Percentiles rank a stretch among this genome's conserved stretches.
Conservation (phyloP, 345 rosid genomes). For the Psidium guajava region DNA sequence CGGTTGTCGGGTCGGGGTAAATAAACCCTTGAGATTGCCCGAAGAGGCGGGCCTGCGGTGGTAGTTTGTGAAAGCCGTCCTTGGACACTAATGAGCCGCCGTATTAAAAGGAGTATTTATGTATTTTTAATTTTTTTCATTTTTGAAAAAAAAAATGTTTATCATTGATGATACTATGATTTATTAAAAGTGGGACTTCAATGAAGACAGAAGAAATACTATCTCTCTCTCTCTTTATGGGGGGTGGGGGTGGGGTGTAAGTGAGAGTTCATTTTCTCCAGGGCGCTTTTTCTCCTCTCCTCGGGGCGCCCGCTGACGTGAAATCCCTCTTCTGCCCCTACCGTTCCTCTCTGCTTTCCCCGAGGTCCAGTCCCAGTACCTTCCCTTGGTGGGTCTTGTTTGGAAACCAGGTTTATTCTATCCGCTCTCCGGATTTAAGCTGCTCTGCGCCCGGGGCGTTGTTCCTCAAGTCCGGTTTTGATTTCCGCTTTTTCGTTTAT, state of each 20-base stretch:
- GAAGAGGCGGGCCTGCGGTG: rapidly evolving
- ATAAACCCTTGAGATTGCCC: background rate
- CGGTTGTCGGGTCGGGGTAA: background rate
- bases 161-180: background rate
- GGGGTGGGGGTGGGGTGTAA: background rate
- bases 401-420: background rate
- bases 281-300: background rate
- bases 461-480: background rate
- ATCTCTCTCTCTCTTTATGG: background rate
- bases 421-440: background rate
- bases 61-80: rapidly evolving
- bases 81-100: rapidly evolving
- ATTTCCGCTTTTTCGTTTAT: background rate
- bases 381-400: background rate
- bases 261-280: background rate
- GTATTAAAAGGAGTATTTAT: background rate
- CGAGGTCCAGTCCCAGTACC: background rate
- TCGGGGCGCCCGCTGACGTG: background rate
- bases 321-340: background rate
- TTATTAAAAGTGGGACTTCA: background rate
- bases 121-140: background rate
- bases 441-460: background rate
- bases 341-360: background rate
- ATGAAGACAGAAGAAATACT: background rate
- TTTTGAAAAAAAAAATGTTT: too few relatives aligned